Evolutionary conservation across 495 filamentous ascomycete species (phyloP).

Genomic region (Hypoxylon fragiforme): DNA sequence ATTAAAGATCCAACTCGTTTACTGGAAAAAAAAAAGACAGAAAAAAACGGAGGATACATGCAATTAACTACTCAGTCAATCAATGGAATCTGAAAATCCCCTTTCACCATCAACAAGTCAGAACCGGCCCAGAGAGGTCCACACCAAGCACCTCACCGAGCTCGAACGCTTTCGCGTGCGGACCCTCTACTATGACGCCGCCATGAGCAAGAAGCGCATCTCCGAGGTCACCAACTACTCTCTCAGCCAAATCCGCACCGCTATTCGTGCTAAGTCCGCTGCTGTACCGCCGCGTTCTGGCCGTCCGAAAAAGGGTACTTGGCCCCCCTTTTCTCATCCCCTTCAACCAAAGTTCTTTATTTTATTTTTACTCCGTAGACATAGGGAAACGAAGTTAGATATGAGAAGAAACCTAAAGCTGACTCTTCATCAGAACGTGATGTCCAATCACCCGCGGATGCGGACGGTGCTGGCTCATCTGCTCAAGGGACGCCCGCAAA

Average conservation of each 20-base stretch:
- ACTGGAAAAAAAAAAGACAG: too few relatives aligned
- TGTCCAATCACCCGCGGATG: not conserved
- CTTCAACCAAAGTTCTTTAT: too few relatives aligned
- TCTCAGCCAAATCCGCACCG: slow-evolving; percentile 34
- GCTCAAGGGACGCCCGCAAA: not conserved
- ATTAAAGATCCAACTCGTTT: too few relatives aligned
- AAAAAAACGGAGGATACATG: too few relatives aligned
- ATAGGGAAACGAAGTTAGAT: not conserved
- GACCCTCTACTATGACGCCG: slow-evolving; percentile 36
- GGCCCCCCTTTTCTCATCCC: not conserved
- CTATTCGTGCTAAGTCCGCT: slow-evolving; percentile 30
- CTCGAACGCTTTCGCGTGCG: slow-evolving; percentile 35
- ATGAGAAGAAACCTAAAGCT: not conserved
- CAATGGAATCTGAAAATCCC: not conserved
- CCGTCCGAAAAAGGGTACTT: slow-evolving; percentile 25
- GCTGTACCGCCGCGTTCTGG: slow-evolving; percentile 25
- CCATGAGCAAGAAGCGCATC: slow-evolving; percentile 30
- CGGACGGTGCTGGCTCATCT: not conserved
- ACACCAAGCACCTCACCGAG: slow-evolving; percentile 36
- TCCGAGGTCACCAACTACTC: slow-evolving; percentile 35
- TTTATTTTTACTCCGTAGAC: too few relatives aligned
- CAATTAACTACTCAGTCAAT: too few relatives aligned
- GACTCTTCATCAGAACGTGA: too few relatives aligned
- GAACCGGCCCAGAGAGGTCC: slow-evolving; percentile 29
- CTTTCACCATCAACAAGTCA: too few relatives aligned